Conservation (phyloP, 306 rosid genomes). For the Quercus rubra region DNA sequence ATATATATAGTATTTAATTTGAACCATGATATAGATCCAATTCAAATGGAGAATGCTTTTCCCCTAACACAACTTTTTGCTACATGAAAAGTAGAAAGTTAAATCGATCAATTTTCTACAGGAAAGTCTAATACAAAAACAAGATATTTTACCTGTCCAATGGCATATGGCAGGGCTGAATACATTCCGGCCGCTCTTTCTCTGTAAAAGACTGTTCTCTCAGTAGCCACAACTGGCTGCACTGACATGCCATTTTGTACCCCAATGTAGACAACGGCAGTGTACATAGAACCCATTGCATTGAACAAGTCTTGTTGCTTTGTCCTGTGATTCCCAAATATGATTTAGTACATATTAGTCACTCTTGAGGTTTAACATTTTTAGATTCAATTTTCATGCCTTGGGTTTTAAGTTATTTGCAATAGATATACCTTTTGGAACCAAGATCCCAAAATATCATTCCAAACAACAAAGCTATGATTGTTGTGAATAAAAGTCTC, state of each 20-base stretch:
- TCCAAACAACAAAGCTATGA: constrained; percentile 74
- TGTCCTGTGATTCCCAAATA: constrained; percentile 41
- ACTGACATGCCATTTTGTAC: constrained; percentile 63
- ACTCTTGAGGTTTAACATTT: not conserved
- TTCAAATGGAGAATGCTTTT: too few species aligned
- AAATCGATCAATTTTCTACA: not conserved
- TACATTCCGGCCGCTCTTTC: constrained; percentile 94
- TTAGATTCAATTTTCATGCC: not conserved
- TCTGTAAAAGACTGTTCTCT: constrained; percentile 83
- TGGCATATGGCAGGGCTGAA: constrained; percentile 82
- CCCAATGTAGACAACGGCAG: constrained; percentile 72
- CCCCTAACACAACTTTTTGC: not conserved
- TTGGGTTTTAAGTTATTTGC: not conserved
- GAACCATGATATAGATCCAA: too few species aligned
- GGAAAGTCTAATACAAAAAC: not conserved
- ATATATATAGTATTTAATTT: too few species aligned
- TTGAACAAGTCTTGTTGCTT: constrained; percentile 68
- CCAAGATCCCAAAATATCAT: constrained; percentile 81
- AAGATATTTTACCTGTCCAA: constrained; percentile 53
- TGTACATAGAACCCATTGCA: constrained; percentile 89
- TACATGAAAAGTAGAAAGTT: not conserved
- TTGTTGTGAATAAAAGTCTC: constrained; percentile 67
- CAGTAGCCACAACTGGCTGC: constrained; percentile 78
- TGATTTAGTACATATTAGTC: constrained; percentile 2
- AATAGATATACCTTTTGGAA: constrained; percentile 53